A percentile compares a stretch with the other conserved stretches of the same genome.
Evolutionary conservation across 2,329 filamentous ascomycete species (phyloP).

Genomic region (Ceratocystis huliohia): DNA sequence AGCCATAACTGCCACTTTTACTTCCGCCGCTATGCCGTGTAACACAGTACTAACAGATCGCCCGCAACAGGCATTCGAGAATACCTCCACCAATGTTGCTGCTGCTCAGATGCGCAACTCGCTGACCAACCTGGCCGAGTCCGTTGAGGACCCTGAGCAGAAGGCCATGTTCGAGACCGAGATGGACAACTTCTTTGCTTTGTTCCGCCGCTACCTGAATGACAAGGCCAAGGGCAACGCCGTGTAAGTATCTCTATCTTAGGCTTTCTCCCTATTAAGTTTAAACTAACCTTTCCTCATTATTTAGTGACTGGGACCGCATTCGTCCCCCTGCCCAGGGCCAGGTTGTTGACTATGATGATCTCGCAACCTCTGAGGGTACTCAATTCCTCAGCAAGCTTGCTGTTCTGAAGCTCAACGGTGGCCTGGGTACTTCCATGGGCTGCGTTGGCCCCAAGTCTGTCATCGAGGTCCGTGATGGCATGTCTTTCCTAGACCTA

Average conservation of each 20-base stretch:
- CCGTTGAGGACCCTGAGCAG: constrained; percentile 65
- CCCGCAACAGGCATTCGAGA: constrained; percentile 74
- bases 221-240: constrained; percentile 97
- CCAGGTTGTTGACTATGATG: constrained; percentile 91
- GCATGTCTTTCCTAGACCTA: constrained; percentile 99
- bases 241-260: constrained; percentile 42
- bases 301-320: constrained; percentile 75
- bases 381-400: constrained; percentile 94
- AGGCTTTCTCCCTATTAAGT: not conserved
- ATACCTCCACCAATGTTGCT: constrained; percentile 95
- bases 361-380: constrained; percentile 77
- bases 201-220: constrained; percentile 96
- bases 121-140: constrained; percentile 82
- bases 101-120: constrained; percentile 98
- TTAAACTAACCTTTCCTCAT: not conserved
- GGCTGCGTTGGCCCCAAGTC: constrained; percentile 98
- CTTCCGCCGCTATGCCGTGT: not conserved
- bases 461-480: constrained; percentile 97
- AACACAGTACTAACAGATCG: constrained; percentile 1
- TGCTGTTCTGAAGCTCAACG: constrained; percentile 97
- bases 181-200: constrained; percentile 99
- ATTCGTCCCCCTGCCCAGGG: constrained; percentile 85
- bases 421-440: constrained; percentile 98
- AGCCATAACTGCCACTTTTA: not conserved
- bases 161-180: constrained; percentile 98